Percentiles rank a stretch among this genome's conserved stretches.
These are phyloP conservation scores for Leishmania braziliensis DNA, from an alignment of 208 protist genomes.

Conservation along the genomic window DNA sequence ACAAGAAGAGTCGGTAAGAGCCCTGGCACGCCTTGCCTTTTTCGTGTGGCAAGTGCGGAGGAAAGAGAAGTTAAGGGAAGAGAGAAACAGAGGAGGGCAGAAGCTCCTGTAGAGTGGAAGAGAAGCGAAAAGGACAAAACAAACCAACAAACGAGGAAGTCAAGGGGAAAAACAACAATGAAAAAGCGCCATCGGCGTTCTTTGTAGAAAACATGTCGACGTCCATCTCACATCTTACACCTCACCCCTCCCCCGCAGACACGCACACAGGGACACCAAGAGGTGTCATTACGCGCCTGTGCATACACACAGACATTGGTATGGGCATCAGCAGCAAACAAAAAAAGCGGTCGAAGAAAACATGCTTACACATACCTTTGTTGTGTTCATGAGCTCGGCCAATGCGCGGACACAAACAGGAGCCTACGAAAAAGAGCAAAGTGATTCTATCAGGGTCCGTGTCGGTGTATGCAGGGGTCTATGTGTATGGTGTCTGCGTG, in stretches of 20 bases:
- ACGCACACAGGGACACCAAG: background rate
- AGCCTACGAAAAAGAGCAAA: background rate
- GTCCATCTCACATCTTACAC: background rate
- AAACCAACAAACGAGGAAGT: background rate
- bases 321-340: background rate
- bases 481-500: background rate
- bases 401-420: background rate
- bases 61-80: background rate
- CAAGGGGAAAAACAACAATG: background rate
- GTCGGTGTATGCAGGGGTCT: background rate
- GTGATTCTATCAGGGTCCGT: background rate
- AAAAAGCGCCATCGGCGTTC: background rate
- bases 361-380: background rate
- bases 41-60: background rate
- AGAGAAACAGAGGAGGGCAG: background rate
- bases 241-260: background rate
- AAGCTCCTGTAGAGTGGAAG: background rate
- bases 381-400: background rate
- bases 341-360: background rate
- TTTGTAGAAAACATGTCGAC: background rate
- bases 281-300: background rate
- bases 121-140: background rate
- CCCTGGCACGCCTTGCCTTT: background rate
- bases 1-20: background rate
- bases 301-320: conserved; percentile 3